Base-by-base conservation (phyloP, 805 yeast genomes). In the Metschnikowia gelsemii region DNA sequence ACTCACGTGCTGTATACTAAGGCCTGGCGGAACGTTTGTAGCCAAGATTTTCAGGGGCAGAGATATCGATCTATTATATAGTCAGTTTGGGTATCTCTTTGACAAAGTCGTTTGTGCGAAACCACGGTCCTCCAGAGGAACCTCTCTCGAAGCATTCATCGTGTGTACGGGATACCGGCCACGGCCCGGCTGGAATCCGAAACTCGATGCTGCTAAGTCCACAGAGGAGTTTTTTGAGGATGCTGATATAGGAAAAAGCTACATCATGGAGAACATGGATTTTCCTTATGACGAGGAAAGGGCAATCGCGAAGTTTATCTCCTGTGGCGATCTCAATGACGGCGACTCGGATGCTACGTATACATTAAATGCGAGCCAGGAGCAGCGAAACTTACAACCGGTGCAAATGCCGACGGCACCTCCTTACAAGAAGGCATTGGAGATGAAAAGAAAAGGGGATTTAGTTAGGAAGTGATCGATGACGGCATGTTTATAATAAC, bases 341-440 rank as follows among this genome's bases (percentile, higher is more conserved):
- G 85, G 83, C 38, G 99, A 93, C 61, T 87, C 96, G 0, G 99
- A 93, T 64, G 99, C 99, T 0, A 91, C 98, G 0, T 93, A 93
- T 59, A 65, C 79, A 5, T 63, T 82, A 27, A 80, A 78, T 22
- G 38, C 55, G 3, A 57, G 52, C 22, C 62, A 58, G 27, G 61
- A 60, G 16, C 62, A 59, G 14, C 61, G 65, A 5, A 82, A 88
- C 44, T 65, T 93, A 46, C 95, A 88, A 51, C 99, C 99, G 0
- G 95, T 93, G 8, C 98, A 93, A 57, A 72, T 80, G 61, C 99
- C 99, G 7, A 90, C 96, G 0, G 93, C 96, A 23, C 99, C 99
- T 1, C 97, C 99, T 1, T 93, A 93, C 64, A 91, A 91, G 65
- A 78, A 79, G 43, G 99, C 98, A 0, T 65, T 93, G 43, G 96